Conservation (phyloP, 108 stramenopile species). For the Cylindrotheca fusiformis region DNA sequence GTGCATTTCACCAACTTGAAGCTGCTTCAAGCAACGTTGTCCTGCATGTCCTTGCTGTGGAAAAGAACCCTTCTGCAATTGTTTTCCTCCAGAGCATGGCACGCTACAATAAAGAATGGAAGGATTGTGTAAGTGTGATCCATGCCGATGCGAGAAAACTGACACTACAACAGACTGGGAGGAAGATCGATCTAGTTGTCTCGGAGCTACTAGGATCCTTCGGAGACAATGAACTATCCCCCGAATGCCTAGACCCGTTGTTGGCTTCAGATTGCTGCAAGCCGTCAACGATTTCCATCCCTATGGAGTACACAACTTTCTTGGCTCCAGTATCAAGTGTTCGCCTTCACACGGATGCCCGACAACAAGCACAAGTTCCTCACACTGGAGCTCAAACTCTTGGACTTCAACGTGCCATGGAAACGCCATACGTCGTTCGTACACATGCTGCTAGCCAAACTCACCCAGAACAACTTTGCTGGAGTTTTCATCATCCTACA, state of each 20-base stretch:
- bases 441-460: slow-evolving; percentile 90
- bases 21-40: slow-evolving; percentile 22
- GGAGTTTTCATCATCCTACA: slow-evolving; percentile 88
- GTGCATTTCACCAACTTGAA: slow-evolving; percentile 49
- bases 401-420: slow-evolving; percentile 77
- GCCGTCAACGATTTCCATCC: slow-evolving; percentile 63
- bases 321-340: slow-evolving; percentile 90
- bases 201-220: slow-evolving; percentile 95
- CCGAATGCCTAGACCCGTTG: slow-evolving; percentile 96
- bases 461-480: slow-evolving; percentile 74
- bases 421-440: slow-evolving; percentile 96
- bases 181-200: slow-evolving; percentile 88
- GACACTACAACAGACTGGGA: slow-evolving; percentile 27
- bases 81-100: slow-evolving; percentile 87
- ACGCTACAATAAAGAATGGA: slow-evolving; percentile 62
- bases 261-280: slow-evolving; percentile 76
- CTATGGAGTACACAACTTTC: slow-evolving; percentile 86
- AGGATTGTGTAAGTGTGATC: slow-evolving; percentile 76
- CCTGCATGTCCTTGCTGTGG: slow-evolving; percentile 76
- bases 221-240: slow-evolving; percentile 98
- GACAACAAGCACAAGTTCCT: slow-evolving; percentile 55
- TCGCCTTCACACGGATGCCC: slow-evolving; percentile 83
- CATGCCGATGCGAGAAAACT: slow-evolving; percentile 90
- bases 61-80: slow-evolving; percentile 97
- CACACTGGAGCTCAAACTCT: slow-evolving; percentile 45